Percentiles rank a stretch among this genome's conserved stretches.
phyloP scores from a whole-genome alignment of 192 early-diverging fungal species.

The Backusella psychrophila region DNA sequence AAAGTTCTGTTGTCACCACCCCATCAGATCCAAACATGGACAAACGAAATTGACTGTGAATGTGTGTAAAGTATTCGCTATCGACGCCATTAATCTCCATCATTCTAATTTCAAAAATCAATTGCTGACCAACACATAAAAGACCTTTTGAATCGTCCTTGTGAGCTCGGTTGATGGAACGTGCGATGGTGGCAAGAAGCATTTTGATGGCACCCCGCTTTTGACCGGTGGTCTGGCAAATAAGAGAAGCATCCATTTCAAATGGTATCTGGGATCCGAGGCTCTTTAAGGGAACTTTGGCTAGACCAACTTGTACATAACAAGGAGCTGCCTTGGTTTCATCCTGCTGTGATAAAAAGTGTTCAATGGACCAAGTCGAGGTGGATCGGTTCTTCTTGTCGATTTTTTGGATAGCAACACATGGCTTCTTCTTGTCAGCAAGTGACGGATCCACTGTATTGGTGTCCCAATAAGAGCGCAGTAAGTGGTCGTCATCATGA shows the following conservation, averaged over 20 bases:
- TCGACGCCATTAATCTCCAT: constrained; percentile 53
- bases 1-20: constrained; percentile 57
- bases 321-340: neutral
- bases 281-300: constrained; percentile 40
- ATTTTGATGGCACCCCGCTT: constrained; percentile 37
- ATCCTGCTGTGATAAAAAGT: constrained; percentile 21
- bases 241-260: constrained; percentile 37
- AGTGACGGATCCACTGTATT: constrained; percentile 40
- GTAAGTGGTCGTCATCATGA: constrained; percentile 46
- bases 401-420: constrained; percentile 54
- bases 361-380: constrained; percentile 38
- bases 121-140: constrained; percentile 46
- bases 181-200: constrained; percentile 41
- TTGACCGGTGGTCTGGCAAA: constrained; percentile 42
- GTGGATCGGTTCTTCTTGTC: constrained; percentile 48
- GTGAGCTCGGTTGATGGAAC: neutral
- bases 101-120: constrained; percentile 66
- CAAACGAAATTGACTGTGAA: constrained; percentile 69
- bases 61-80: constrained; percentile 56
- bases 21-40: constrained; percentile 53
- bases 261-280: constrained; percentile 43
- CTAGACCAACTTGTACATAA: constrained; percentile 51
- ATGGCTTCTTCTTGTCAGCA: constrained; percentile 38
- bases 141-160: neutral
- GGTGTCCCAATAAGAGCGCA: constrained; percentile 47